Conservation (phyloP, 2,329 filamentous ascomycete genomes). For the Lasiodiplodia citricola region DNA sequence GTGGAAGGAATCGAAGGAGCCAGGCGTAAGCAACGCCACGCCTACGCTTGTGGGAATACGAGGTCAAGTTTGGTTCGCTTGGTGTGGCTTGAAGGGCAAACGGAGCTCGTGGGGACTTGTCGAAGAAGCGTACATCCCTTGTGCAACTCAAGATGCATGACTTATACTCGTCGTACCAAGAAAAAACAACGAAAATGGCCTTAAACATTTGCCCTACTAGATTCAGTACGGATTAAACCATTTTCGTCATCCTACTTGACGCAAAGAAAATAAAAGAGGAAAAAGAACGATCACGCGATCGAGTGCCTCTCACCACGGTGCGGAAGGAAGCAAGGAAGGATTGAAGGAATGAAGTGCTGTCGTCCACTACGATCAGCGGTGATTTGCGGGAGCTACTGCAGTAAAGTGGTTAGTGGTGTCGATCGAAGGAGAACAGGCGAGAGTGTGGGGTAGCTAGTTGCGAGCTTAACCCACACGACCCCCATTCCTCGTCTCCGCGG, state of each 20-base stretch:
- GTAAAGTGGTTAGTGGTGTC: neutral
- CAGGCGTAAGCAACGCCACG: neutral
- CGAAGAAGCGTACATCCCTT: neutral
- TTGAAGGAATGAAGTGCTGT: neutral
- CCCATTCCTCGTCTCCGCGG: neutral
- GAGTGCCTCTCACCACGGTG: neutral
- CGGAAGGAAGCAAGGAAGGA: neutral
- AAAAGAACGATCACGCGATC: neutral
- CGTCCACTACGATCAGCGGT: neutral
- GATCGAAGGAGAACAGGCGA: neutral
- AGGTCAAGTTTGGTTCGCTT: neutral
- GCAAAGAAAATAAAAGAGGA: neutral
- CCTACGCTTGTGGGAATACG: neutral
- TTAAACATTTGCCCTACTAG: neutral
- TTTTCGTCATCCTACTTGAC: neutral
- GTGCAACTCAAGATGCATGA: neutral
- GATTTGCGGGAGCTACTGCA: neutral
- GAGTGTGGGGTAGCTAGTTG: neutral
- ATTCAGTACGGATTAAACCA: neutral
- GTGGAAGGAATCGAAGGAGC: neutral
- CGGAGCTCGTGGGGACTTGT: neutral
- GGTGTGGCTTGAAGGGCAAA: neutral
- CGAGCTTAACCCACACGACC: neutral
- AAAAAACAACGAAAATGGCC: neutral
- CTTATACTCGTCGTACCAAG: neutral